Evolutionary conservation across 805 yeast genomes (phyloP).

Genomic region (Pichia paraexigua): DNA sequence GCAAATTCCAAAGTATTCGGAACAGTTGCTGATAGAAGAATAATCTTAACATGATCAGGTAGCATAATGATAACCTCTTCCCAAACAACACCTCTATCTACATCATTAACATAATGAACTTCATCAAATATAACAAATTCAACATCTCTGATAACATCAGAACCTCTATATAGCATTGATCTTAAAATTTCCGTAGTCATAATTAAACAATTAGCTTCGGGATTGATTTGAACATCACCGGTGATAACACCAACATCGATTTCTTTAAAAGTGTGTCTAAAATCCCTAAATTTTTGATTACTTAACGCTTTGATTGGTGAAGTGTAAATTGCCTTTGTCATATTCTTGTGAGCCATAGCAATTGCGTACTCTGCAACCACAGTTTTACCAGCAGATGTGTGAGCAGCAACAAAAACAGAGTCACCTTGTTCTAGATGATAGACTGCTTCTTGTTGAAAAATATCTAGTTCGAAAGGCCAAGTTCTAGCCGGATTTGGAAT

Average conservation of each 20-base stretch:
- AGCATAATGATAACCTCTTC: conserved; percentile 94
- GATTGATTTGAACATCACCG: conserved; percentile 97
- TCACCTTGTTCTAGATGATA: conserved; percentile 96
- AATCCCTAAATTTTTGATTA: conserved; percentile 92
- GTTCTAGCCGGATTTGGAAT: conserved; percentile 89
- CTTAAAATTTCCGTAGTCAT: conserved; percentile 98
- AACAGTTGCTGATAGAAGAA: conserved; percentile 92
- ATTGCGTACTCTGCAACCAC: conserved; percentile 98
- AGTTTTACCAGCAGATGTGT: conserved; percentile 97
- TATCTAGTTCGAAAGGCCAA: conserved; percentile 94
- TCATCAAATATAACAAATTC: conserved; percentile 99
- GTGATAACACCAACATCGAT: conserved; percentile 97
- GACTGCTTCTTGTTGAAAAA: conserved; percentile 94
- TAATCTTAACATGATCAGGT: conserved; percentile 94
- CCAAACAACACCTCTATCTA: conserved; percentile 99
- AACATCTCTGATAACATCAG: conserved; percentile 97
- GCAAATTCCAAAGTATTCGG: conserved; percentile 99
- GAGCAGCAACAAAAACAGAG: conserved; percentile 98
- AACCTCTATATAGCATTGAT: conserved; percentile 94
- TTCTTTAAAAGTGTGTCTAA: conserved; percentile 79
- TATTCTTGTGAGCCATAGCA: conserved; percentile 90
- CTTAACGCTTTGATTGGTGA: conserved; percentile 95
- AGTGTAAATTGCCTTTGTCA: conserved; percentile 95
- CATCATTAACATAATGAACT: conserved; percentile 97
- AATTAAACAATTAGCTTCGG: conserved; percentile 95